Conservation (phyloP, 2,329 filamentous ascomycete species). For the Fusarium begoniae region DNA sequence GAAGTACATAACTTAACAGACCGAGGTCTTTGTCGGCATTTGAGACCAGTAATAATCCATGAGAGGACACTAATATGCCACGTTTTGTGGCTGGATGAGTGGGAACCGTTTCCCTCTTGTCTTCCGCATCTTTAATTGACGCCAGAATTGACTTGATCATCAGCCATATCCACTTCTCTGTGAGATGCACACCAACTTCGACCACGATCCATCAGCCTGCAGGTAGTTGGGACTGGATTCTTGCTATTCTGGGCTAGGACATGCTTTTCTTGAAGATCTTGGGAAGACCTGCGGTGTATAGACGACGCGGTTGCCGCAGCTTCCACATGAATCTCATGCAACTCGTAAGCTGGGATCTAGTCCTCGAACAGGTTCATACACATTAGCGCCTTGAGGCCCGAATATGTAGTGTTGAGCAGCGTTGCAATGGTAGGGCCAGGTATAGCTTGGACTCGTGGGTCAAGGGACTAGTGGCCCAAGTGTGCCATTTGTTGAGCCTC, state of each 20-base stretch:
- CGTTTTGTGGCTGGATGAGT: conserved; percentile 4
- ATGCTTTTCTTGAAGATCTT: not conserved
- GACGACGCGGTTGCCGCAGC: conserved; percentile 4
- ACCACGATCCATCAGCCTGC: not conserved
- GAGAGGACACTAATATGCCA: not conserved
- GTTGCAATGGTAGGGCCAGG: not conserved
- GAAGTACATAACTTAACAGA: not conserved
- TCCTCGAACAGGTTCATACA: not conserved
- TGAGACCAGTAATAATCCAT: not conserved
- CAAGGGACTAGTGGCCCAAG: not conserved
- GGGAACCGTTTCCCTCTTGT: not conserved
- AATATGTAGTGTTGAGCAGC: not conserved
- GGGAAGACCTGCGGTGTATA: not conserved
- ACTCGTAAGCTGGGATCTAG: not conserved
- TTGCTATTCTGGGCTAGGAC: not conserved
- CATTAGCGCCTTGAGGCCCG: not conserved
- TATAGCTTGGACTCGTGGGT: not conserved
- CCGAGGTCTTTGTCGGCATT: conserved; percentile 16
- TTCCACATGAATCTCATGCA: not conserved
- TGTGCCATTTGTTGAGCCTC: conserved; percentile 7
- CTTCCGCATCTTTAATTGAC: not conserved
- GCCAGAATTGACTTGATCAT: not conserved
- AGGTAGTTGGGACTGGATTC: not conserved
- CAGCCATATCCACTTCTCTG: not conserved
- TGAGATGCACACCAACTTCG: not conserved